Evolutionary conservation across 75 land plant genomes (phyloP).

Genomic region (Cupressus sempervirens): DNA sequence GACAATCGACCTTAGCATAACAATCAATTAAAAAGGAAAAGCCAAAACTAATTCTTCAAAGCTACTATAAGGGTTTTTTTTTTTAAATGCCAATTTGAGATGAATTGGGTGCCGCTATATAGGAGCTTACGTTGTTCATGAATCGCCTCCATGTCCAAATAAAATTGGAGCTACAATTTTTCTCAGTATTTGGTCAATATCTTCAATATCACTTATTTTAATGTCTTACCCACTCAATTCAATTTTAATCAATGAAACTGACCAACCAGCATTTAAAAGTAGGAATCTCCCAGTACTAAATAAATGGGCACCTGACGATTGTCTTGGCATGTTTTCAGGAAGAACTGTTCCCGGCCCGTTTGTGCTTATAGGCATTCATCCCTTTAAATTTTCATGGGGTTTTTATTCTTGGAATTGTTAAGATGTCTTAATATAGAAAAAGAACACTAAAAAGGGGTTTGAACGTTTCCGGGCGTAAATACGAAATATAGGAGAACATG

Average conservation of each 20-base stretch:
- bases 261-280: neutral
- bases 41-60: neutral
- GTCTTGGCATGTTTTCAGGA: too few relatives aligned
- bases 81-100: neutral
- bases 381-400: too few relatives aligned
- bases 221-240: neutral
- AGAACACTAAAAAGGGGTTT: too few relatives aligned
- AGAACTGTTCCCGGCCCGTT: too few relatives aligned
- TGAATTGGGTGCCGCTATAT: neutral
- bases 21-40: neutral
- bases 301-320: too few relatives aligned
- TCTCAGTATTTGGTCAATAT: neutral
- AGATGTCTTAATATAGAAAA: too few relatives aligned
- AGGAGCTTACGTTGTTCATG: neutral
- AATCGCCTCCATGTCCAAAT: conserved; percentile 3
- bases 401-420: too few relatives aligned
- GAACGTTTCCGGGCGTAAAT: too few relatives aligned
- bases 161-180: neutral
- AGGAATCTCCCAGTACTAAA: too few relatives aligned
- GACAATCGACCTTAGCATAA: neutral
- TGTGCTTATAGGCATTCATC: too few relatives aligned
- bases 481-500: too few relatives aligned
- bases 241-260: neutral
- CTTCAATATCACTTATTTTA: neutral
- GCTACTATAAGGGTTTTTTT: neutral